phyloP scores from a whole-genome alignment of 2,329 filamentous ascomycete genomes.

The Fusarium praegraminearum region DNA sequence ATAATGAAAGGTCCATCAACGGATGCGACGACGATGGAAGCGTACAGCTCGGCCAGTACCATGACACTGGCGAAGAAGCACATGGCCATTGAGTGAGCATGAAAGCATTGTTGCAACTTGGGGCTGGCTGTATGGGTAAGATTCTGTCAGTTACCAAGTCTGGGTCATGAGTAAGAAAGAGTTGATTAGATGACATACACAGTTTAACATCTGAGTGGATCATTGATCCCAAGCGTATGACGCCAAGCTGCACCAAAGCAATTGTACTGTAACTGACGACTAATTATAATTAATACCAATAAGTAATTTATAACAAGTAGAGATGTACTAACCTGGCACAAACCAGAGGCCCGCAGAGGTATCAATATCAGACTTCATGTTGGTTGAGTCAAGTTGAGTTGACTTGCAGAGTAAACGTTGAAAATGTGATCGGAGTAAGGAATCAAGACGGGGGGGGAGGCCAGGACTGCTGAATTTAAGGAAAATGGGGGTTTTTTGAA shows the following conservation, averaged over 20 bases:
- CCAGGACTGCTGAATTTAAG: not conserved
- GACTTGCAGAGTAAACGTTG: not conserved
- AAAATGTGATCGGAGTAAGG: not conserved
- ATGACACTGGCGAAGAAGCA: not conserved
- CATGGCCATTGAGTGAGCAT: not conserved
- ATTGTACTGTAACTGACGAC: not conserved
- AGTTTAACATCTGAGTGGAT: not conserved
- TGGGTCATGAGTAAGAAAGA: not conserved
- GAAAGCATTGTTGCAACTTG: not conserved
- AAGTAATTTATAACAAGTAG: not conserved
- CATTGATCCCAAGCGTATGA: not conserved
- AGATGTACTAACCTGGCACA: not conserved
- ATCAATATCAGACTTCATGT: not conserved
- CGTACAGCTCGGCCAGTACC: slow-evolving; percentile 2
- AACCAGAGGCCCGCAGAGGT: not conserved
- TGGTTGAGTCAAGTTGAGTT: not conserved
- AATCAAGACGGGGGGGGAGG: no score
- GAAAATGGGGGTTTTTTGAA: not conserved
- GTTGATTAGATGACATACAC: not conserved
- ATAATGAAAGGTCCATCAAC: not conserved
- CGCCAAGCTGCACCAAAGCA: not conserved
- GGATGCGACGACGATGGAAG: not conserved
- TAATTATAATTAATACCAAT: not conserved
- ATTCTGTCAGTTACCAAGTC: not conserved
- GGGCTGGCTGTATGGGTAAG: not conserved